A percentile compares a stretch with the other conserved stretches of the same genome.
Conservation (phyloP, 805 yeast species). For the Tetrapisispora fleetii region DNA sequence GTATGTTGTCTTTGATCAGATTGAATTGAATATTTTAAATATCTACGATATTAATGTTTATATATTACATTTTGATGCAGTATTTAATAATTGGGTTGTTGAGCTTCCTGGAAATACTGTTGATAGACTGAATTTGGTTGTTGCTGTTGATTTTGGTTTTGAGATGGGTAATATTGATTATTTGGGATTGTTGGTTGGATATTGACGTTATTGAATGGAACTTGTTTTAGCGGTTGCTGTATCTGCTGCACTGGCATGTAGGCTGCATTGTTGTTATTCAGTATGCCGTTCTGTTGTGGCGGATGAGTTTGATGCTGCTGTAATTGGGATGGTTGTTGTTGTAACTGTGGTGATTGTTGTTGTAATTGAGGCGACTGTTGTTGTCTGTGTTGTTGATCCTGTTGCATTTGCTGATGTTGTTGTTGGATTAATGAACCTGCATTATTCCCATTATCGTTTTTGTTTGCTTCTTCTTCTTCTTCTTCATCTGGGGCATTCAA, state of each 20-base stretch:
- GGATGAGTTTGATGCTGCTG: slow-evolving; percentile 2
- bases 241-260: slow-evolving; percentile 1
- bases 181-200: slow-evolving; percentile 6
- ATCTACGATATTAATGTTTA: neutral
- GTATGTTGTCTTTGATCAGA: neutral
- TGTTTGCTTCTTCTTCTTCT: slow-evolving; percentile 46
- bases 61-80: neutral
- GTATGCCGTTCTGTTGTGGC: slow-evolving; percentile 6
- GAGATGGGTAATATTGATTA: slow-evolving; percentile 24
- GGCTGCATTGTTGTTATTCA: slow-evolving; percentile 1
- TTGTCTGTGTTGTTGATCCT: slow-evolving; percentile 2
- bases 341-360: slow-evolving; percentile 4
- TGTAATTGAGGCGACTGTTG: slow-evolving; percentile 1
- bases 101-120: slow-evolving; percentile 52
- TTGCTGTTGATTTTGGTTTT: slow-evolving; percentile 23
- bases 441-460: slow-evolving; percentile 17
- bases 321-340: slow-evolving; percentile 3
- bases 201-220: slow-evolving; percentile 5
- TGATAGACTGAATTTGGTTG: slow-evolving; percentile 50
- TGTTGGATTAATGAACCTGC: slow-evolving; percentile 3
- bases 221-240: slow-evolving; percentile 7
- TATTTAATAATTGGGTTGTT: slow-evolving; percentile 28
- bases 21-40: neutral
- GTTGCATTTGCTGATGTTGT: neutral
- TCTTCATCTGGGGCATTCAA: slow-evolving; percentile 92